These are phyloP conservation scores for Leersia perrieri DNA, from an alignment of 176 grass and related monocot species.

Conservation along the genomic window DNA sequence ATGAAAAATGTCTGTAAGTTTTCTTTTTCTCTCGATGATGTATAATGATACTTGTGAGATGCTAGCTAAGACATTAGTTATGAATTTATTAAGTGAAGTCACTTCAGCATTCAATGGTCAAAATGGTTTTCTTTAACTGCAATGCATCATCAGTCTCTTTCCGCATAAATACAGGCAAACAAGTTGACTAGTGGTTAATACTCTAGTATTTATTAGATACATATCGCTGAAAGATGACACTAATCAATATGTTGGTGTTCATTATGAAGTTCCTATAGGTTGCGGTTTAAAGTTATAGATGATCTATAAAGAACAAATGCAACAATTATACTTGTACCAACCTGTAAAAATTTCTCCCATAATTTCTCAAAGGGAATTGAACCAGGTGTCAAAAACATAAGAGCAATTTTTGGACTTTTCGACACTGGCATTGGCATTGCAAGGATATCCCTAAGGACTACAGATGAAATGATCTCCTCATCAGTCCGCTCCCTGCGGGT, in stretches of 20 bases:
- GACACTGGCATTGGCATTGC: constrained; percentile 53
- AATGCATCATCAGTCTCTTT: too few species aligned
- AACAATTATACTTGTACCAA: constrained; percentile 31
- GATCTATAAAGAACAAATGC: constrained; percentile 4
- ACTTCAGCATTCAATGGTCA: not conserved
- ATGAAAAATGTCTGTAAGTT: not conserved
- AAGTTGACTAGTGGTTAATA: too few species aligned
- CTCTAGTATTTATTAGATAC: too few species aligned
- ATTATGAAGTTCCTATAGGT: too few species aligned
- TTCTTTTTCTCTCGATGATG: not conserved
- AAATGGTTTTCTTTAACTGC: too few species aligned
- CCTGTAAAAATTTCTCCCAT: constrained; percentile 93
- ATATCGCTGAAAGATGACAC: too few species aligned
- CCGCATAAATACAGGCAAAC: too few species aligned
- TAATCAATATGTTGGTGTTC: too few species aligned
- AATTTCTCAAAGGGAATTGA: constrained; percentile 90
- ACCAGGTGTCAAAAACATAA: constrained; percentile 94
- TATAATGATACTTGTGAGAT: constrained; percentile 1
- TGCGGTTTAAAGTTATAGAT: too few species aligned
- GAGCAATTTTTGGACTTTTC: constrained; percentile 80
- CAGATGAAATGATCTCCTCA: constrained; percentile 72
- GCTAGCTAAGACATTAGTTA: not conserved
- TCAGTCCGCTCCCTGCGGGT: constrained; percentile 52
- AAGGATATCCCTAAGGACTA: constrained; percentile 71
- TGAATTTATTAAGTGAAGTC: not conserved